Conservation (phyloP, 176 grass and related monocot genomes). For the Carex scoparia region DNA sequence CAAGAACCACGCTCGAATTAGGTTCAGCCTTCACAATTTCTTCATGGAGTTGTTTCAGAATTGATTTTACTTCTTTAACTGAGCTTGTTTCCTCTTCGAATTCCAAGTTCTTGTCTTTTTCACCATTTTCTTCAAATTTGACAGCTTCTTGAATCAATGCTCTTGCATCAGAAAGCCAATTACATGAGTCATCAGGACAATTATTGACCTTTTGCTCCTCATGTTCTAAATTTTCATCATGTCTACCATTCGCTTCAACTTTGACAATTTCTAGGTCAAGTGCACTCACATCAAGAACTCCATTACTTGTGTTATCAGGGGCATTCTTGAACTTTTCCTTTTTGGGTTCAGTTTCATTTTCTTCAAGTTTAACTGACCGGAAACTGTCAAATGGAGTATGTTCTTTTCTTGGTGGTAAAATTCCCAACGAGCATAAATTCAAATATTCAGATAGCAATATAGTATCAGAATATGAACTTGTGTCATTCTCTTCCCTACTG, state of each 20-base stretch:
- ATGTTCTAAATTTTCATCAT: background rate
- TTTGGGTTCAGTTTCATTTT: background rate
- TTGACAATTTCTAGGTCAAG: background rate
- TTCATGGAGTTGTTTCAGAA: slow-evolving; percentile 12
- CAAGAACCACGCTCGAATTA: background rate
- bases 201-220: background rate
- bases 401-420: slow-evolving; percentile 5
- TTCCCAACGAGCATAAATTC: slow-evolving; percentile 20
- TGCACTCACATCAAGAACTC: background rate
- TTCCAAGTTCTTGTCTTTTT: background rate
- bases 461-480: slow-evolving; percentile 19
- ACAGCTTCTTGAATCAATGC: background rate
- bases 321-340: background rate
- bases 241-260: background rate
- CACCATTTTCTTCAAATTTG: slow-evolving; percentile 13
- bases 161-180: background rate
- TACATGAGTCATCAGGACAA: background rate
- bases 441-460: slow-evolving; percentile 25
- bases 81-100: slow-evolving; percentile 7
- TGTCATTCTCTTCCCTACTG: background rate
- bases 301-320: slow-evolving; percentile 2
- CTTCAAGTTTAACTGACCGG: background rate
- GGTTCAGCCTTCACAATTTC: slow-evolving; percentile 9
- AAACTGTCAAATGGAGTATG: background rate
- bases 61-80: slow-evolving; percentile 22